Evolutionary conservation across 2,329 filamentous ascomycete genomes (phyloP).

Genomic region (Trichoderma citrinoviride): DNA sequence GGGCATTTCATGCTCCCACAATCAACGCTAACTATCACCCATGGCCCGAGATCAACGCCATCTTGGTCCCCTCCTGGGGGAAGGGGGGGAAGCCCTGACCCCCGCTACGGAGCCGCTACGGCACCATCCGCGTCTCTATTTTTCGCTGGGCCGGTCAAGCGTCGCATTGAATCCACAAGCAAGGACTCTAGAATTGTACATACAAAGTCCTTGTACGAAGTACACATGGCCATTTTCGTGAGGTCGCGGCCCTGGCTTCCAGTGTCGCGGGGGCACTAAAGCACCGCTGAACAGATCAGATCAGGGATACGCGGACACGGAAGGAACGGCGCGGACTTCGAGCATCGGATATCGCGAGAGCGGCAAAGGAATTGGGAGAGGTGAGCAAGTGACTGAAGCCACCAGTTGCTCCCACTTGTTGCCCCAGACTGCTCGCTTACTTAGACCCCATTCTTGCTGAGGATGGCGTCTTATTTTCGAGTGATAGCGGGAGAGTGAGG

Average conservation of each 20-base stretch:
- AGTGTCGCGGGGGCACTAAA: not conserved
- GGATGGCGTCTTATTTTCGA: not conserved
- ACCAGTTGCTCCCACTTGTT: not conserved
- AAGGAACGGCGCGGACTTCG: too few relatives aligned
- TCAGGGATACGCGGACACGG: not conserved
- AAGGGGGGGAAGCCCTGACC: not conserved
- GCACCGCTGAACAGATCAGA: not conserved
- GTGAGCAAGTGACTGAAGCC: not conserved
- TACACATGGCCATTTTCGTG: not conserved
- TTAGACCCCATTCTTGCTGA: not conserved
- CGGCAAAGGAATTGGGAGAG: too few relatives aligned
- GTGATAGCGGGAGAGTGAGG: too few relatives aligned
- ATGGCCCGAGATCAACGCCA: not conserved
- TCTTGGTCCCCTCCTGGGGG: not conserved
- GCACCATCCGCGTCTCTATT: conserved; percentile 12
- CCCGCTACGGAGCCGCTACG: conserved; percentile 12
- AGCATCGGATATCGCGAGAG: not conserved
- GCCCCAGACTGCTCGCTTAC: not conserved
- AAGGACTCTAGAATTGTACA: not conserved
- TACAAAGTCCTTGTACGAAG: too few relatives aligned
- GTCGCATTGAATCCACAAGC: not conserved
- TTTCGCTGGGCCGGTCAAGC: not conserved
- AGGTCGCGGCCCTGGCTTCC: not conserved
- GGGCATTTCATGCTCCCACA: not conserved
- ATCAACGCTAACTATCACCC: not conserved